These are phyloP conservation scores for Chionographis japonica DNA, from an alignment of 106 monocot species.

Conservation along the genomic window DNA sequence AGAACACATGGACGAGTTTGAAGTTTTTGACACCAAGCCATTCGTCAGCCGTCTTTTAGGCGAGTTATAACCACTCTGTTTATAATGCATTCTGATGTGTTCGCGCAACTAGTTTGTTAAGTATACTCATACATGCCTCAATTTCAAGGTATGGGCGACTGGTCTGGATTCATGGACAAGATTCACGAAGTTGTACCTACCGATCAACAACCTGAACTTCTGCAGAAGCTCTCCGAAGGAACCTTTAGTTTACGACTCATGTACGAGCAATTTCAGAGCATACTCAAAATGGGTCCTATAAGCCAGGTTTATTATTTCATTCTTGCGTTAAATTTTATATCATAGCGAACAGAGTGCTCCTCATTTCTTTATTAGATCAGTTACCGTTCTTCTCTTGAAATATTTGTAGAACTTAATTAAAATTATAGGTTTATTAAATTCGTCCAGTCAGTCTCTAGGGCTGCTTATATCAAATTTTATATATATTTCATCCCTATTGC, in stretches of 20 bases:
- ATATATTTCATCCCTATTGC: too few relatives aligned
- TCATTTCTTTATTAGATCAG: too few relatives aligned
- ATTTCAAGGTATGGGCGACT: constrained; percentile 84
- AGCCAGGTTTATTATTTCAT: constrained; percentile 55
- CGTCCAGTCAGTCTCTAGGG: too few relatives aligned
- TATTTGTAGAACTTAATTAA: too few relatives aligned
- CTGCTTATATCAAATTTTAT: too few relatives aligned
- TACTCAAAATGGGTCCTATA: constrained; percentile 95
- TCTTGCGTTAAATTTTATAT: too few relatives aligned
- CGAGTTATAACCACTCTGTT: constrained; percentile 10
- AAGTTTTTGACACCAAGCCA: constrained; percentile 97
- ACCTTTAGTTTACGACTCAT: constrained; percentile 85
- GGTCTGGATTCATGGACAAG: constrained; percentile 99
- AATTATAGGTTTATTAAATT: too few relatives aligned
- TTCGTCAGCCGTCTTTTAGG: constrained; percentile 98
- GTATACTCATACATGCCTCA: not conserved
- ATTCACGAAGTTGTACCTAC: constrained; percentile 98
- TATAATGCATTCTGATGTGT: not conserved
- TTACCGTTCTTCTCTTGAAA: too few relatives aligned
- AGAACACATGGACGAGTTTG: constrained; percentile 98
- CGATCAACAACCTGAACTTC: constrained; percentile 96
- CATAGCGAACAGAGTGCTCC: too few relatives aligned
- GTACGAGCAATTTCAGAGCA: constrained; percentile 94
- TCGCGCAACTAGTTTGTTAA: not conserved
- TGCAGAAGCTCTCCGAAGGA: constrained; percentile 93